Percentiles rank a stretch among this genome's conserved stretches.
Evolutionary conservation across 129 eudicot genomes (phyloP).

Genomic region (Tagetes patula): DNA sequence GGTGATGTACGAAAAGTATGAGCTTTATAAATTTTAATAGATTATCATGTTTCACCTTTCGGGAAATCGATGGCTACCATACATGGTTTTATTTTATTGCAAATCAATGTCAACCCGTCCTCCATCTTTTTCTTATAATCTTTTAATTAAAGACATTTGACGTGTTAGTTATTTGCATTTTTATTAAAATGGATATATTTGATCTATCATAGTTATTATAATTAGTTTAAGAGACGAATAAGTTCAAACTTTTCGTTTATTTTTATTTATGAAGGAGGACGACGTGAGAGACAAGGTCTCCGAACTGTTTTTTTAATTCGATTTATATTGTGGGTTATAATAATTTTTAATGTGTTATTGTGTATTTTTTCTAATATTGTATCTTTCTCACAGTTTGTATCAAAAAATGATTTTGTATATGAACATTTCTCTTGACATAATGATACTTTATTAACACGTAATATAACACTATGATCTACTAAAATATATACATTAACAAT

Average conservation of each 20-base stretch:
- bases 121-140: background rate
- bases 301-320: too few relatives aligned
- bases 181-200: background rate
- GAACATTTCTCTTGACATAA: too few relatives aligned
- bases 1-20: background rate
- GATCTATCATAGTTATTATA: background rate
- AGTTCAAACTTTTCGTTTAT: background rate
- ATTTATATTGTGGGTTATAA: too few relatives aligned
- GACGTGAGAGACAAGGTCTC: too few relatives aligned
- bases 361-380: too few relatives aligned
- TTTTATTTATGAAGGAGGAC: too few relatives aligned
- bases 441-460: too few relatives aligned
- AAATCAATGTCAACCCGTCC: conserved; percentile 2
- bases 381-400: too few relatives aligned
- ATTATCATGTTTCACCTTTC: conserved; percentile 2
- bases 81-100: background rate
- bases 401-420: too few relatives aligned
- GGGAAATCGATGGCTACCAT: conserved; percentile 3
- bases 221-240: background rate
- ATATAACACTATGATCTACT: too few relatives aligned
- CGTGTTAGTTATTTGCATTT: background rate
- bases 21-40: background rate
- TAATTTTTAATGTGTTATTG: too few relatives aligned
- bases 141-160: background rate
- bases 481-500: too few relatives aligned